phyloP scores from a whole-genome alignment of 2,329 filamentous ascomycete species.

The Rutstroemia sp. region DNA sequence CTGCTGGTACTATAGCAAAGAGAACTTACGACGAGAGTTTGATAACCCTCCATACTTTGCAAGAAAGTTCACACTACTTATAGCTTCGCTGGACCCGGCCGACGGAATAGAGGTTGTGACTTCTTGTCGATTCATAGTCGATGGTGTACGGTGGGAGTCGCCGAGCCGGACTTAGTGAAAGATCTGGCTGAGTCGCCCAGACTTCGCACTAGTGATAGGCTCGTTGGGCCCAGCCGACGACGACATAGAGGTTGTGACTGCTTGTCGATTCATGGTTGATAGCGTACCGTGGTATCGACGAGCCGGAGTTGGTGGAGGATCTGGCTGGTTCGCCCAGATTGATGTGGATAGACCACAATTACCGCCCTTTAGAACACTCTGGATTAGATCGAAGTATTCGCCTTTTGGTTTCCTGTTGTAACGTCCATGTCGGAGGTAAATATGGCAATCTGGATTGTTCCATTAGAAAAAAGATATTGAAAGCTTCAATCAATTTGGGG shows the following conservation, averaged over 20 bases:
- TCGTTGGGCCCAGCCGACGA: too few relatives aligned
- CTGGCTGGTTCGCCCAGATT: not conserved
- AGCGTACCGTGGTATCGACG: too few relatives aligned
- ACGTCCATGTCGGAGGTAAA: too few relatives aligned
- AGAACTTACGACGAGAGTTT: not conserved
- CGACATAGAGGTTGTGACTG: too few relatives aligned
- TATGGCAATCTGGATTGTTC: too few relatives aligned
- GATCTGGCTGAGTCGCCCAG: too few relatives aligned
- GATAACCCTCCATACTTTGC: not conserved
- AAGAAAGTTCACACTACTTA: not conserved
- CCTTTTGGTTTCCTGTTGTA: not conserved
- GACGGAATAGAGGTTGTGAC: not conserved
- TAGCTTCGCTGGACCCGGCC: not conserved
- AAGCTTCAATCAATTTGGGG: too few relatives aligned
- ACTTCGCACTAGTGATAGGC: too few relatives aligned
- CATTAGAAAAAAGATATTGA: too few relatives aligned
- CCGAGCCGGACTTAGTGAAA: not conserved
- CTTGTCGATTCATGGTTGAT: too few relatives aligned
- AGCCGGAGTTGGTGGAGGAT: too few relatives aligned
- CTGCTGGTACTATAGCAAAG: not conserved
- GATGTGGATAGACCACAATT: not conserved
- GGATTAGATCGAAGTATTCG: not conserved
- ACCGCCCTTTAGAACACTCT: not conserved
- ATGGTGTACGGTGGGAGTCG: not conserved
- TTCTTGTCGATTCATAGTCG: not conserved